Base-by-base conservation (phyloP, 2,329 filamentous ascomycete species). In the Apiospora phragmitis region DNA sequence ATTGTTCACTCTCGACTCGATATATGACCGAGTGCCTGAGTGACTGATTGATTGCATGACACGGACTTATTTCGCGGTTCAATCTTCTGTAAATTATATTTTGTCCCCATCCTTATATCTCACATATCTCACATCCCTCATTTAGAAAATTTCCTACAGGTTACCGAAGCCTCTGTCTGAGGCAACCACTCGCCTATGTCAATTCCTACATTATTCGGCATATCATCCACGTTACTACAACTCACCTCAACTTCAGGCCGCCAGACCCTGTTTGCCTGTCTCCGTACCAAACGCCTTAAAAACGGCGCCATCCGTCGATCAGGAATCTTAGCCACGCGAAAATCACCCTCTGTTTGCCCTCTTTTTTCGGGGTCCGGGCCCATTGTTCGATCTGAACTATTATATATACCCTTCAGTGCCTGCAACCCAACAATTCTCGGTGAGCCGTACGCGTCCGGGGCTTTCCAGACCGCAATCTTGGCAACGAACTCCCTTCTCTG, bases 361-460 rank as follows among this genome's bases (percentile, higher is more conserved):
- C 49, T 55, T 55, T 51, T 55, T 55, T 55, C 49, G 49, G 49
- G 49, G 49, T 18, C 49, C 49, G 49, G 49, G 49, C 18, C 49
- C 49, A 55, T 55, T 55, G 49, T 55, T 55, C 49, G 49, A 55
- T 55, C 49, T 55, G 49, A 55, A 55, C 49, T 55, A 55, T 55
- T 55, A 55, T 55, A 55, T 55, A 55, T 55, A 55, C 49, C 49
- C 49, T 55, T 29, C 49, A 55, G 49, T 11, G 26, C 14, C 49
- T 55, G 49, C 49, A 55, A 55, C 49, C 21, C 49, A 55, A 55
- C 49, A 55, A 55, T 55, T 55, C 49, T 55, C 49, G 49, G 49
- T 26, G 32, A 55, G 49, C 49, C 49, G 49, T 32, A 55, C 49
- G 49, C 49, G 49, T 55, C 49, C 49, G 49, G 49, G 49, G 26